Evolutionary conservation across 2,329 filamentous ascomycete genomes (phyloP).

Genomic region (Trichophyton benhamiae): DNA sequence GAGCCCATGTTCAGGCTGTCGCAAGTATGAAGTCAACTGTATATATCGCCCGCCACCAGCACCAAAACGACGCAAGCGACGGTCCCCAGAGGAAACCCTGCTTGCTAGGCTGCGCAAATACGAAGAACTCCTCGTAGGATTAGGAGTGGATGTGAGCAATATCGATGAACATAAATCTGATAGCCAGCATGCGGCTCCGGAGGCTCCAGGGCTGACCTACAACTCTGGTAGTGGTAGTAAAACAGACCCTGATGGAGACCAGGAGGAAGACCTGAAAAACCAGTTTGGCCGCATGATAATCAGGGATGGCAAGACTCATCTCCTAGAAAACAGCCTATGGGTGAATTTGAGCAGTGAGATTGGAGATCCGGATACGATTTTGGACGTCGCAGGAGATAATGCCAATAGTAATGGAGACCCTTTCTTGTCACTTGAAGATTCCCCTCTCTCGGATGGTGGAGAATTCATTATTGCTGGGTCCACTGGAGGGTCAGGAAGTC

Average conservation of each 20-base stretch:
- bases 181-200: neutral
- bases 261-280: neutral
- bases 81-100: neutral
- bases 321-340: neutral
- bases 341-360: neutral
- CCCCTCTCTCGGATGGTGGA: neutral
- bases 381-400: neutral
- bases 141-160: neutral
- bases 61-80: neutral
- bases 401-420: neutral
- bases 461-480: neutral
- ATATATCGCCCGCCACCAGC: conserved; percentile 18
- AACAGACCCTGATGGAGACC: neutral
- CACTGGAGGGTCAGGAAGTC: neutral
- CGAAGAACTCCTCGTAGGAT: neutral
- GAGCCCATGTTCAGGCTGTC: conserved; percentile 58
- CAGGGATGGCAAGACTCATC: neutral
- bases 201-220: neutral
- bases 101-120: conserved; percentile 1
- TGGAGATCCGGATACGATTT: neutral
- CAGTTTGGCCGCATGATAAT: neutral
- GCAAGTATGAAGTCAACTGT: conserved; percentile 51
- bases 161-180: neutral
- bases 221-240: neutral
- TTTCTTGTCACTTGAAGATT: neutral